Base-by-base conservation (phyloP, 768 basidiomycete species). In the Phaffia tasmanica region DNA sequence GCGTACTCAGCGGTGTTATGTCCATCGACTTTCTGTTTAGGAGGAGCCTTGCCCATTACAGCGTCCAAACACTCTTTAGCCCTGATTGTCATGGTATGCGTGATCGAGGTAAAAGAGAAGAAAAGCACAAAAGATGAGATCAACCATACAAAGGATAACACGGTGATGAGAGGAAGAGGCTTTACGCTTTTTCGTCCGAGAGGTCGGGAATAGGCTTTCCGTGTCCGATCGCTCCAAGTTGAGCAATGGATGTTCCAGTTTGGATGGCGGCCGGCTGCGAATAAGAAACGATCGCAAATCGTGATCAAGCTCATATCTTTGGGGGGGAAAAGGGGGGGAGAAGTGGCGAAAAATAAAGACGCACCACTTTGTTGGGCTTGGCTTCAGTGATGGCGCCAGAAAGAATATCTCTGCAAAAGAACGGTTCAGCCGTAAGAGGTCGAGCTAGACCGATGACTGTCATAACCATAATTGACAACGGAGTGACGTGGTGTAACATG, bases 391-490 rank as follows among this genome's bases (percentile, higher is more conserved):
- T 68, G 57, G 71, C 70, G 42, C 75, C 74, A 25, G 69, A 58
- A 47, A 74, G 46, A 61, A 76, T 70, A 30, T 73, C 71, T 2
- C 57, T 54, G 48, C 72, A 72, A 16, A 75, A 55, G 72, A 73
- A 70, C 1, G 75, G 75, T 63, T 75, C 76, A 56, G 72, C 69
- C 0, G 70, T 72, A 18, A 76, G 69, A 11, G 76, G 76, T 11
- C 75, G 69, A 5, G 66, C 76, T 59, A 76, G 71, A 18, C 76
- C 76, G 63, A 75, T 62, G 65, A 72, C 68, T 69, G 56, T 6
- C n/a, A 35, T 9, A 19, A 3, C 25, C 5, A 49, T 29, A 56
- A 46, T 6, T 27, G 57, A 32, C 11, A 18, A 47, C 16, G 48
- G 25, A 50, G 23, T 35, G 35, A 42, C 35, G 35, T 42, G 35